Evolutionary conservation across 805 yeast genomes (phyloP).

Genomic region (Ogataea glucozyma): DNA sequence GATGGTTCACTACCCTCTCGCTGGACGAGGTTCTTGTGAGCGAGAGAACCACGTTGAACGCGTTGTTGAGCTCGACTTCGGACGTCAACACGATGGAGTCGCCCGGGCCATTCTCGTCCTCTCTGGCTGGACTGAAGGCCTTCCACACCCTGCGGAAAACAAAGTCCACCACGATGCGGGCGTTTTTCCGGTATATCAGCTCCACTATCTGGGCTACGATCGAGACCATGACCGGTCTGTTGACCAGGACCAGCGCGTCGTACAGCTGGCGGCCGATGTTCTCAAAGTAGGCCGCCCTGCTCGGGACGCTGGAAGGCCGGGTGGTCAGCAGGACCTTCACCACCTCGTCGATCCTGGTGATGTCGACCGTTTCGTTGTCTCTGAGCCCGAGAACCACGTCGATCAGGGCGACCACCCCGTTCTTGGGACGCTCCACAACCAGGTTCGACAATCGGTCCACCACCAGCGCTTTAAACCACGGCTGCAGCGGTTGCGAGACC

Average conservation of each 20-base stretch:
- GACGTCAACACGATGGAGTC: slow-evolving; percentile 39
- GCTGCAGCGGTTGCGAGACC: slow-evolving; percentile 48
- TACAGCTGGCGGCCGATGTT: slow-evolving; percentile 66
- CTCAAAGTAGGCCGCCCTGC: slow-evolving; percentile 52
- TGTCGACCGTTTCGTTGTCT: slow-evolving; percentile 66
- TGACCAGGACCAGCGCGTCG: slow-evolving; percentile 55
- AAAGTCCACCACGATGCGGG: slow-evolving; percentile 56
- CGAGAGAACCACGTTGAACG: slow-evolving; percentile 65
- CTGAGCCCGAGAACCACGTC: slow-evolving; percentile 79
- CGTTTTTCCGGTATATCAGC: slow-evolving; percentile 50
- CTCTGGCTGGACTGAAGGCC: slow-evolving; percentile 40
- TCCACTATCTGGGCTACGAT: slow-evolving; percentile 58
- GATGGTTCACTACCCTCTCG: slow-evolving; percentile 34
- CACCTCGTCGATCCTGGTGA: slow-evolving; percentile 66
- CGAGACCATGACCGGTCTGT: slow-evolving; percentile 60
- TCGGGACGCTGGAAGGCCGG: slow-evolving; percentile 52
- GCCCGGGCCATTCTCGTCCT: slow-evolving; percentile 16
- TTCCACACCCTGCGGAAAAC: slow-evolving; percentile 52
- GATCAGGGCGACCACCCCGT: slow-evolving; percentile 70
- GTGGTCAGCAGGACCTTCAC: slow-evolving; percentile 59
- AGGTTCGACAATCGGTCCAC: slow-evolving; percentile 52
- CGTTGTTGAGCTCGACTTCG: slow-evolving; percentile 58
- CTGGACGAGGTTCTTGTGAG: slow-evolving; percentile 47
- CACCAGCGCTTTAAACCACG: slow-evolving; percentile 48
- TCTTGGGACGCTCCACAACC: slow-evolving; percentile 50